phyloP scores from a whole-genome alignment of 2,329 filamentous ascomycete genomes.

The Neofusicoccum sp. region DNA sequence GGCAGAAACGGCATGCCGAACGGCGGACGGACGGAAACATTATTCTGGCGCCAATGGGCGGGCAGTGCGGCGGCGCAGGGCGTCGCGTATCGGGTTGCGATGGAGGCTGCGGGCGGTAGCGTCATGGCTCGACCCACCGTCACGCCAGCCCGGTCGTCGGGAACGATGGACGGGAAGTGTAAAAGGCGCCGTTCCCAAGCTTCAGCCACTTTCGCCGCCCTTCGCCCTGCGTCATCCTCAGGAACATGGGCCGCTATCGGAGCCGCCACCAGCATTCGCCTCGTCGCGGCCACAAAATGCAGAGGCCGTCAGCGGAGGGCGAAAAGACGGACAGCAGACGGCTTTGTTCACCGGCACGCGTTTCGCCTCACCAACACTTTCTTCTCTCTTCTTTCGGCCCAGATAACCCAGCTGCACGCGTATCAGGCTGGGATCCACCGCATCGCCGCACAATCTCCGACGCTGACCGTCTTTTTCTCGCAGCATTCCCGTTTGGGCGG shows the following conservation, averaged over 20 bases:
- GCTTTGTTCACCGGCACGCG: too few species aligned
- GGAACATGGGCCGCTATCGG: background rate
- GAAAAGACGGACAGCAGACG: too few species aligned
- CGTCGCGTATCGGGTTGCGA: constrained; percentile 6
- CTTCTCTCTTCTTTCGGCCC: too few species aligned
- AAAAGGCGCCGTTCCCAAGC: background rate
- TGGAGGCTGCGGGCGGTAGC: constrained; percentile 1
- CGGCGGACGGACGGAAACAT: background rate
- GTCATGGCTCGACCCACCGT: constrained; percentile 21
- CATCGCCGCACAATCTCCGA: constrained; percentile 10
- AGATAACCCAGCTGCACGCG: background rate
- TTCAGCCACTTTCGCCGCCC: background rate
- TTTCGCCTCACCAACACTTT: too few species aligned
- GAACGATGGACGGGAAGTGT: constrained; percentile 19
- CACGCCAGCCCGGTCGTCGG: constrained; percentile 17
- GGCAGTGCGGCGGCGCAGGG: background rate
- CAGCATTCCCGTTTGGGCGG: background rate
- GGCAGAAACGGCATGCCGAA: constrained; percentile 14
- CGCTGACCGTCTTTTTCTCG: background rate
- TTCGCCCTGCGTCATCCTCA: background rate
- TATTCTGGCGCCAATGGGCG: background rate
- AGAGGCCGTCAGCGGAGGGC: too few species aligned
- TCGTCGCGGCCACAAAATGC: background rate
- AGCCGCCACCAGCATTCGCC: background rate
- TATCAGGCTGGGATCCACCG: background rate